Evolutionary conservation across 2,329 filamentous ascomycete species (phyloP), one percentile per base, ranked within the genome.

Genomic region (Lachnellula subtilissima): DNA sequence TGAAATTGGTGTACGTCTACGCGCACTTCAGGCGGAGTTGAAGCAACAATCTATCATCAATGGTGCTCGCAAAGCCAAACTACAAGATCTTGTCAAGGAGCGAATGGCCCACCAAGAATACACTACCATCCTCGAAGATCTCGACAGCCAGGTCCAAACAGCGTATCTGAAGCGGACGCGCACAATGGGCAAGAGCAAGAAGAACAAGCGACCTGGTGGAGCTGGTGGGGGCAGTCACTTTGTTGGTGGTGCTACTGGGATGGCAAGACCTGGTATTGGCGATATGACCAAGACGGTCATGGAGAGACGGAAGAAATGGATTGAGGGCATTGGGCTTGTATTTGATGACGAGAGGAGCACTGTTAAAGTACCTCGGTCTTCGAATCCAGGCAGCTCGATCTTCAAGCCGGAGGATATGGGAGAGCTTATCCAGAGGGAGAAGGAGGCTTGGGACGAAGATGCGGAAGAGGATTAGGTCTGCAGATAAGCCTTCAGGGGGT

Each of bases 41-140:
- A 88, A 90, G 63, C 85, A 91, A 57, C 87, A 94, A 69, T 88
- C 89, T 71, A 84, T 96, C 54, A 77, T 89, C 72, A 99, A 99
- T 71, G 93, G 92, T 40, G 91, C 93, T 5, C 88, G 91, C 60
- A 97, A 97, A 73, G 81, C 90, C 6, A 84, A 92, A 2, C 78
- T 99, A 11, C 85, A 90, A 1, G 92, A 97, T 39, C 80, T 97
- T 28, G 90, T 94, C 7, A 88, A 91, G 65, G 92, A 96, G 70
- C 86, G 91, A 62, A 93, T 99, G 84, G 94, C 94, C 0, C 87
- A 94, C 74, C 94, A 99, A 70, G 94, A 99, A 71, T 99, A 96
- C 76, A 88, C 87, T 71, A 97, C 91, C 54, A 99, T 99, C 65
- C 87, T 95, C 50, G 94, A 99, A 70, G 94, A 99, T 71, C 85